Conservation (phyloP, 768 basidiomycete species). For the Rhodosporidiobolus odoratus region DNA sequence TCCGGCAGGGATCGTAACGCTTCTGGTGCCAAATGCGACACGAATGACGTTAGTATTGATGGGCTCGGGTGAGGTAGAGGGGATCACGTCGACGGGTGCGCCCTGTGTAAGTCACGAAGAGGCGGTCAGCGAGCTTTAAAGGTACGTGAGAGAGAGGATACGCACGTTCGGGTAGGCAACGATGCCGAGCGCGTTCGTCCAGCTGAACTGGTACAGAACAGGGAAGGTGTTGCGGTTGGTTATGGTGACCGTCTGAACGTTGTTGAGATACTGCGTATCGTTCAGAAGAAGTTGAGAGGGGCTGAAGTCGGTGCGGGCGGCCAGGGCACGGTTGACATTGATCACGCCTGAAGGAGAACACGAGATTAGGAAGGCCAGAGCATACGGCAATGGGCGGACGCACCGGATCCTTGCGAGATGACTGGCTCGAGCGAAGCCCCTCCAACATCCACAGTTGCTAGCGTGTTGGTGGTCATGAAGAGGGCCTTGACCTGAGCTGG, state of each 20-base stretch:
- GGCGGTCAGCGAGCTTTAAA: not conserved
- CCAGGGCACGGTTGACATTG: constrained; percentile 58
- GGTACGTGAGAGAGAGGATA: not conserved
- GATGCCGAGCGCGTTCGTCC: constrained; percentile 3
- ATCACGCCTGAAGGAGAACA: constrained; percentile 46
- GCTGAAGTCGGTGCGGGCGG: constrained; percentile 54
- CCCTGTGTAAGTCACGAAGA: not conserved
- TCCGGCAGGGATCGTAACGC: constrained; percentile 49
- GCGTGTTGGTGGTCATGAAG: constrained; percentile 41
- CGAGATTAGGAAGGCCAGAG: not conserved
- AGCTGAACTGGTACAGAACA: constrained; percentile 2
- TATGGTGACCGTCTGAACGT: constrained; percentile 52
- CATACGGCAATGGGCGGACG: not conserved
- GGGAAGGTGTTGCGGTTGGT: constrained; percentile 28
- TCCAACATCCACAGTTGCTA: constrained; percentile 35
- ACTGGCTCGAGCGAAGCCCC: constrained; percentile 39
- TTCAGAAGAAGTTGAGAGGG: constrained; percentile 61
- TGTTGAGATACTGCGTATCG: constrained; percentile 58
- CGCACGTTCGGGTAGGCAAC: constrained; percentile 16
- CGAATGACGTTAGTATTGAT: not conserved
- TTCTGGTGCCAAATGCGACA: not conserved
- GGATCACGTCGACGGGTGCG: constrained; percentile 15
- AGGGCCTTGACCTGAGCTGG: constrained; percentile 38
- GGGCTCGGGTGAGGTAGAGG: constrained; percentile 6
- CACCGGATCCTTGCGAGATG: constrained; percentile 12